Evolutionary conservation across 192 early-diverging fungal species (phyloP).

Genomic region (Phycomyces nitens): DNA sequence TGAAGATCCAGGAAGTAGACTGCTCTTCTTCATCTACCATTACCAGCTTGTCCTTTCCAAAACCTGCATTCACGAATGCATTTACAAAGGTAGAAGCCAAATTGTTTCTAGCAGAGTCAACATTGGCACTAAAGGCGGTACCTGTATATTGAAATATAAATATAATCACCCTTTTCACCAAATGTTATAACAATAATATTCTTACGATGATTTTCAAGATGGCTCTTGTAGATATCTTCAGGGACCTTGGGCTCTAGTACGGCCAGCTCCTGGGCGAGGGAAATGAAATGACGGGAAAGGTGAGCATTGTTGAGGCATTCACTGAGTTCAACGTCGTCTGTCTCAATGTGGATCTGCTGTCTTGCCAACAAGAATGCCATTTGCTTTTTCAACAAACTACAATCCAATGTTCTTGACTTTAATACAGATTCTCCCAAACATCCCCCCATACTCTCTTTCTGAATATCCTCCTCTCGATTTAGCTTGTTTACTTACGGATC

Average conservation of each 20-base stretch:
- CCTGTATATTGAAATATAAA: constrained; percentile 37
- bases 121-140: constrained; percentile 56
- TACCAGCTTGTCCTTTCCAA: constrained; percentile 92
- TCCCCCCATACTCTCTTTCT: background rate
- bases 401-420: background rate
- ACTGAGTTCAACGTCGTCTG: constrained; percentile 77
- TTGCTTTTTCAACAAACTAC: constrained; percentile 85
- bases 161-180: constrained; percentile 1
- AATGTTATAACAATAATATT: background rate
- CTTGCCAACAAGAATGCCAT: constrained; percentile 91
- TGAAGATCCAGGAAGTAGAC: constrained; percentile 83
- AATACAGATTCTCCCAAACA: background rate
- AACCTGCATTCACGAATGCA: constrained; percentile 97
- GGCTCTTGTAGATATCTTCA: constrained; percentile 97
- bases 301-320: constrained; percentile 89
- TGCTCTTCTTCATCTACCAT: constrained; percentile 68
- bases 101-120: constrained; percentile 95
- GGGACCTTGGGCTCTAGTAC: constrained; percentile 94
- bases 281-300: constrained; percentile 83
- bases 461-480: too few species aligned
- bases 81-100: constrained; percentile 98
- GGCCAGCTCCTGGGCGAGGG: constrained; percentile 88
- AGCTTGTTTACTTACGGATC: constrained; percentile 57
- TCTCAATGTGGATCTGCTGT: constrained; percentile 84
- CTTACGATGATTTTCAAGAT: constrained; percentile 86